A percentile compares a stretch with the other conserved stretches of the same genome.
phyloP scores from a whole-genome alignment of 2,329 filamentous ascomycete species.

The Phialocephala subalpina region DNA sequence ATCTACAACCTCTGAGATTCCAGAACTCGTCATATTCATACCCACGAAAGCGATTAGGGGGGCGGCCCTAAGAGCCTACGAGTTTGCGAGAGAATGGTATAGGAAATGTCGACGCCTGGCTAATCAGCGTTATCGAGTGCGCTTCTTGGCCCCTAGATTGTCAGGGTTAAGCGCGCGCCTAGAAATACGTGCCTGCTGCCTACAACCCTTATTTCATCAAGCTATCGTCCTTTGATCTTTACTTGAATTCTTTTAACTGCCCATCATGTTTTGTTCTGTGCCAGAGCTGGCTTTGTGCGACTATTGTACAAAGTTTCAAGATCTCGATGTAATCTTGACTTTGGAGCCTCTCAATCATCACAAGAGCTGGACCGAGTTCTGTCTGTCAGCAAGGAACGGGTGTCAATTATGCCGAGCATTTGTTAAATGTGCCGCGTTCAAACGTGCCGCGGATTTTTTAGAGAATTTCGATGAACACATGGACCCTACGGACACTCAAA shows the following conservation, averaged over 20 bases:
- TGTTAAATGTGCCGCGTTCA: neutral
- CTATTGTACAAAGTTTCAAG: slow-evolving; percentile 1
- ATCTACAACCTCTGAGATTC: neutral
- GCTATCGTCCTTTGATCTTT: too few relatives aligned
- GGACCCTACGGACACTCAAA: neutral
- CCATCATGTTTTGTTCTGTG: neutral
- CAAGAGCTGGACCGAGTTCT: slow-evolving; percentile 9
- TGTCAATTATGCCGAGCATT: slow-evolving; percentile 9
- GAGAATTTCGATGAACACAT: slow-evolving; percentile 12
- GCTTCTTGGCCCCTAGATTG: too few relatives aligned
- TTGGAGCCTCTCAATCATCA: neutral
- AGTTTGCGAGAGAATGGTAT: too few relatives aligned
- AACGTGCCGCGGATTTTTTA: neutral
- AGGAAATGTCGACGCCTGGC: too few relatives aligned
- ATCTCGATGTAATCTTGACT: slow-evolving; percentile 7
- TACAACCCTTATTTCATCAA: neutral
- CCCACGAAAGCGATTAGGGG: neutral
- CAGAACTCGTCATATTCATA: neutral
- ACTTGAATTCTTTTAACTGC: neutral
- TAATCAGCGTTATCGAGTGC: too few relatives aligned
- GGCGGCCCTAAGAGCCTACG: too few relatives aligned
- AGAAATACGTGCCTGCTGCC: neutral
- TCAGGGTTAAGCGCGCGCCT: too few relatives aligned
- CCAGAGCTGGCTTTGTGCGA: neutral
- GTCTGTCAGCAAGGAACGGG: slow-evolving; percentile 1